phyloP scores from a whole-genome alignment of 2,329 filamentous ascomycete species.

The Geosmithia morbida region DNA sequence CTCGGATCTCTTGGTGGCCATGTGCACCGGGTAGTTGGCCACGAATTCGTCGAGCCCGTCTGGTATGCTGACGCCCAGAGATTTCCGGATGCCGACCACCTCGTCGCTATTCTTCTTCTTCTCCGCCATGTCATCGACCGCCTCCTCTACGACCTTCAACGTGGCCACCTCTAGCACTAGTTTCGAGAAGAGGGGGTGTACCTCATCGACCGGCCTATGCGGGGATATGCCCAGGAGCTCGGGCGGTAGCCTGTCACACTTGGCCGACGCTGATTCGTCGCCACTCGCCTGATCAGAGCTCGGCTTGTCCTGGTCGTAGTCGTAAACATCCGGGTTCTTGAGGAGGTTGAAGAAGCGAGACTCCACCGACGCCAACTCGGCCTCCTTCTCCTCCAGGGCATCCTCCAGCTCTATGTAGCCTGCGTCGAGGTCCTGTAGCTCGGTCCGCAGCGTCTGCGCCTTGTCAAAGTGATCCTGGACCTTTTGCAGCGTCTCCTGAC shows the following conservation, averaged over 20 bases:
- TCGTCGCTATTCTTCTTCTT: slow-evolving; percentile 20
- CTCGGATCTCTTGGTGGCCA: slow-evolving; percentile 15
- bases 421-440: slow-evolving; percentile 20
- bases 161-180: slow-evolving; percentile 28
- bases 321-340: slow-evolving; percentile 6
- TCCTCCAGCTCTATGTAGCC: slow-evolving; percentile 21
- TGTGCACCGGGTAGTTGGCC: slow-evolving; percentile 22
- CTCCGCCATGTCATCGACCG: slow-evolving; percentile 26
- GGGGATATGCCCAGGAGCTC: slow-evolving; percentile 20
- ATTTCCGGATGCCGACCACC: slow-evolving; percentile 5
- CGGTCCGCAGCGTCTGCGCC: slow-evolving; percentile 21
- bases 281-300: slow-evolving; percentile 1
- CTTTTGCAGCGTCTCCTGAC: slow-evolving; percentile 7
- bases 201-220: slow-evolving; percentile 19
- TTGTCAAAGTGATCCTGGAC: slow-evolving; percentile 15
- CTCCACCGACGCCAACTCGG: slow-evolving; percentile 19
- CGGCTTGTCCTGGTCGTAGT: neutral
- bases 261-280: neutral
- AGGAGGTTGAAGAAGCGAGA: slow-evolving; percentile 22
- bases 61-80: neutral
- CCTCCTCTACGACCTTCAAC: slow-evolving; percentile 30
- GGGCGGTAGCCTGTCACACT: slow-evolving; percentile 12
- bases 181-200: slow-evolving; percentile 31
- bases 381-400: slow-evolving; percentile 19
- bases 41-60: slow-evolving; percentile 25